Evolutionary conservation across 2,329 filamentous ascomycete species (phyloP), one percentile per base, ranked within the genome.

Genomic region (Plectosphaerella plurivora): DNA sequence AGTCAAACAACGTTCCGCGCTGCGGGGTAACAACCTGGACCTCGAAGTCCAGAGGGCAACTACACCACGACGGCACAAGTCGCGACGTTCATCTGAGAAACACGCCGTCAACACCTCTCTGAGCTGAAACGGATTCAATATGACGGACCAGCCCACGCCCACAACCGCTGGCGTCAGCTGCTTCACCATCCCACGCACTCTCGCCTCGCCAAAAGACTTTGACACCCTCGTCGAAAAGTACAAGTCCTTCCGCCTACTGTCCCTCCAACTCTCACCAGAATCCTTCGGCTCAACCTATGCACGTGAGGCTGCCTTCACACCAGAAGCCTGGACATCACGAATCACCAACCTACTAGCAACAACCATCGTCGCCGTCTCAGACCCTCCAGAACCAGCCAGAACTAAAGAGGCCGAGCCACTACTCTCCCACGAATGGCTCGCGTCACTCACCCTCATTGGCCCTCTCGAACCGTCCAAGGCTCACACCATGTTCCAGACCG

Each of bases 221-320:
- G 18, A 36, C 15, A 10, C 33, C 4, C 47, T 53, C 3, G 14
- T 41, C 5, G 6, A 33, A 9, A 44, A 33, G n/a, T 55, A 55
- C 52, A 56, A 55, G 35, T 22, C 33, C 16, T 49, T 55, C 41
- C 54, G 53, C 28, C 54, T 56, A 8, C 9, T 42, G 8, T 50
- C 54, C 9, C 47, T 56, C 22, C 44, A 16, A 22, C 53, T 50
- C 10, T 55, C 53, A 2, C 54, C 54, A 1, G 45, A 47, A 11
- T 46, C 16, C 18, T 56, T 55, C 41, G 53, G 52, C 3, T 52
- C 54, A 3, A 52, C 52, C 3, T 41, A 52, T 28, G 53, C 54
- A 14, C 47, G 50, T n/a, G 54, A 56, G 20, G 50, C n/a, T 18
- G 39, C n/a, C 10, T 51, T 53, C 20, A 18, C 50, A 14, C 18